Base-by-base conservation (phyloP, 2,329 filamentous ascomycete genomes). In the Passalora sequoiae region DNA sequence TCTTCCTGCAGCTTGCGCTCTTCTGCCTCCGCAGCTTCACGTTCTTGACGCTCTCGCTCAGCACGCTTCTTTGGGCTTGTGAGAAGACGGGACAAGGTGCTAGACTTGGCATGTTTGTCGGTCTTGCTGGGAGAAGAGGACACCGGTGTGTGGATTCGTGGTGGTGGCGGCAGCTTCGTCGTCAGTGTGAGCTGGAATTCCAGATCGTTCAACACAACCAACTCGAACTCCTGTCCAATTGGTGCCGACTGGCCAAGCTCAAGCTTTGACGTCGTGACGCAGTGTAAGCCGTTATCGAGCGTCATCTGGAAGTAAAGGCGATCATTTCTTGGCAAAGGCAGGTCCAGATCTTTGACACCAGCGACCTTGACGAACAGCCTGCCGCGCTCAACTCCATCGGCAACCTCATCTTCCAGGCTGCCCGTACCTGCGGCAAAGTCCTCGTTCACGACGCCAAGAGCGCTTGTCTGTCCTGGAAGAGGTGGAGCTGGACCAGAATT, bases 321-420 rank as follows among this genome's bases (percentile, higher is more conserved):
- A 67, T 97, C 89, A 60, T 85, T 91, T 69, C 83, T 86, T 22
- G 92, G 89, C 43, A 98, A 72, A 16, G 92, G 91, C 31, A 97
- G 73, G 60, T 96, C 89, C 27, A 98, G 76, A 58, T 97, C 89
- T 66, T 97, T 97, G 52, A 97, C 89, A 32, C 91, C 89, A 65
- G 97, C 84, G n/a, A 98, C 92, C 72, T 98, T 98, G 54, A 98
- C 89, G 59, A 98, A 98, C 1, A 98, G 75, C 48, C 92, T 77
- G 7, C 92, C 92, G 56, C 92, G 76, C 67, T 98, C 92, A 46
- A 83, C 83, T 40, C 81, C 87, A 46, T 96, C 89, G 7, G 78
- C 77, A 4, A 75, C 71, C 4, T 75, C 71, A 31, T 77, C 75
- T 25, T 67, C 66, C 44, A 84, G 43, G 36, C 50, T 59, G 31